Base-by-base conservation (phyloP, 2,329 filamentous ascomycete species). In the Neospermospora avenae region DNA sequence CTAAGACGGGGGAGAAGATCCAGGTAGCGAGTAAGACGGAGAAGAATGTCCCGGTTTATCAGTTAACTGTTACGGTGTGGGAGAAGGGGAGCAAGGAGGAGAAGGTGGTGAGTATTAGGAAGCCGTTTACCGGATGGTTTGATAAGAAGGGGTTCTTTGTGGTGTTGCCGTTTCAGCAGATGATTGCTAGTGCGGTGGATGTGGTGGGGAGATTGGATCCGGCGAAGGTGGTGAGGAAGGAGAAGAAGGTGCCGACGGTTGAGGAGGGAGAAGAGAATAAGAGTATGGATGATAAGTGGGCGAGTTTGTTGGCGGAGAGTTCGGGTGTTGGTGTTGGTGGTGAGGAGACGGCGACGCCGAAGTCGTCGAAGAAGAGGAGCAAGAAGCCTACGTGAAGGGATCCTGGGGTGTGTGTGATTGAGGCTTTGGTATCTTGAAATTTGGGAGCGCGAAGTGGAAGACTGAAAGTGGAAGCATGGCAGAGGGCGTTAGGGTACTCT, bases 21-120 rank as follows among this genome's bases (percentile, higher is more conserved):
- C 83, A 84, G 16, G 86, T 98, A 67, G 80, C 83, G 1, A 90
- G 87, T 41, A 84, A 82, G 1, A 86, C 85, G 0, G 87, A 89
- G 71, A 97, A 97, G 74, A 85, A 93, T 75, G 83, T 87, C 41
- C 91, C 92, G 0, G 82, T 86, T 46, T 99, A 99, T 79, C 83
- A 89, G 70, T 77, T 96, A 62, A 85, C 82, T 45, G 80, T 96
- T 55, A 81, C 79, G 49, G 74, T 42, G 71, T 80, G 62, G 78
- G 77, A 49, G 20, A 64, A 58, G 55, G 63, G 28, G 20, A 48
- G 56, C 51, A 58, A 55, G 49, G 34, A 58, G 18, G 70, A 34
- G 14, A 58, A 48, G 25, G 37, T 44, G 37, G 31, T 60, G 25
- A 55, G 44, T 10, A n/a, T 92, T 62, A 76, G 81, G 63, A 81